Base-by-base conservation (phyloP, 805 yeast genomes). In the Hanseniaspora taiwanica region DNA sequence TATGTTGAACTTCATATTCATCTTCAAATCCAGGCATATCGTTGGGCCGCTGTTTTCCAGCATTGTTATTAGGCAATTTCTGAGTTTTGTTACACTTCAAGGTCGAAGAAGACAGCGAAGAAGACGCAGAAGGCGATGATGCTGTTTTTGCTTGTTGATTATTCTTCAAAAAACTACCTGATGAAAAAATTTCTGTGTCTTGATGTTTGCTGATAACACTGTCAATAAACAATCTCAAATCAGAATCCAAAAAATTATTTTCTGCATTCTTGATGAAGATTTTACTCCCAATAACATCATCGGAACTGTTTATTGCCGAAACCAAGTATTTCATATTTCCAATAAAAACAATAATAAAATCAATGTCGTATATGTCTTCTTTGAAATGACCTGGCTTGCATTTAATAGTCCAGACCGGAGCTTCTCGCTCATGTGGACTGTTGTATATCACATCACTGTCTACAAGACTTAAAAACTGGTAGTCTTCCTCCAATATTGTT, bases 1-100 rank as follows among this genome's bases (percentile, higher is more conserved):
- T 36, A 6, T 24, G 18, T 25, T 36, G 50, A n/a, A 53, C 40
- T 27, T 58, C 52, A 38, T 56, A 56, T 33, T 59, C 63, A 44
- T 60, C 64, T 21, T 58, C 62, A 42, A 58, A 59, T 1, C 52
- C 49, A 3, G 63, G 63, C 49, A 59, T 54, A 14, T 20, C 24
- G 4, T 33, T 33, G n/a, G n/a, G n/a, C n/a, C n/a, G n/a, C 6
- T 13, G 6, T 31, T 31, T 7, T 3, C 9, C 29, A 25, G n/a
- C 9, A 25, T 25, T 8, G 29, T 14, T 25, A 25, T n/a, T n/a
- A n/a, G n/a, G n/a, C n/a, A n/a, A n/a, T n/a, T n/a, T n/a, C n/a
- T n/a, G n/a, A n/a, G n/a, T n/a, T n/a, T n/a, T n/a, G n/a, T n/a
- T n/a, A n/a, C n/a, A n/a, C n/a, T n/a, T n/a, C n/a, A n/a, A n/a